Evolutionary conservation across 345 rosid genomes (phyloP).

Genomic region (Boechera retrofracta): DNA sequence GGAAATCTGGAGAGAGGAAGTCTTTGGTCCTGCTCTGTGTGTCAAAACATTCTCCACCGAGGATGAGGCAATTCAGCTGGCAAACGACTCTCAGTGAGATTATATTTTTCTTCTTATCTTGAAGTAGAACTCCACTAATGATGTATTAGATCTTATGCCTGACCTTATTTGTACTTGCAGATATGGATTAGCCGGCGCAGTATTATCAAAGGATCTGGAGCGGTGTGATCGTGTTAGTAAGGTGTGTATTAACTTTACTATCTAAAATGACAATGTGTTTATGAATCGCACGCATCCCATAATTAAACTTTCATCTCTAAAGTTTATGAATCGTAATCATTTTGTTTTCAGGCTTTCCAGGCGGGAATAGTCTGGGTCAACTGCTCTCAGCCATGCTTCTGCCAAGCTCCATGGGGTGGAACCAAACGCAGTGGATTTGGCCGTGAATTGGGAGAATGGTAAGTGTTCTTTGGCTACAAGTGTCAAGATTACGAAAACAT

Average conservation of each 20-base stretch:
- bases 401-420: constrained; percentile 99
- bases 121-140: constrained; percentile 17
- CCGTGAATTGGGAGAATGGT: constrained; percentile 99
- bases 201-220: constrained; percentile 84
- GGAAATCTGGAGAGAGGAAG: constrained; percentile 99
- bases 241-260: constrained; percentile 51
- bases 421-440: constrained; percentile 95
- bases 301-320: constrained; percentile 16
- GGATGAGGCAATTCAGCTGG: constrained; percentile 94
- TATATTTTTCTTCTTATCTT: constrained; percentile 19
- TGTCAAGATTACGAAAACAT: neutral
- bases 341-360: constrained; percentile 65
- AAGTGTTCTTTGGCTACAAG: constrained; percentile 18
- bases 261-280: neutral
- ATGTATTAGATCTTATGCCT: constrained; percentile 18
- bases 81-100: constrained; percentile 91
- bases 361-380: constrained; percentile 94
- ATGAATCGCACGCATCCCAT: neutral
- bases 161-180: constrained; percentile 47
- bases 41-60: constrained; percentile 87
- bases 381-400: constrained; percentile 98
- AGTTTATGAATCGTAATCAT: constrained; percentile 11
- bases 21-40: constrained; percentile 95
- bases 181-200: constrained; percentile 87
- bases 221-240: constrained; percentile 95